Evolutionary conservation across 495 filamentous ascomycete genomes (phyloP), one percentile per base, ranked within the genome.

Genomic region (Glarea lozoyensis): DNA sequence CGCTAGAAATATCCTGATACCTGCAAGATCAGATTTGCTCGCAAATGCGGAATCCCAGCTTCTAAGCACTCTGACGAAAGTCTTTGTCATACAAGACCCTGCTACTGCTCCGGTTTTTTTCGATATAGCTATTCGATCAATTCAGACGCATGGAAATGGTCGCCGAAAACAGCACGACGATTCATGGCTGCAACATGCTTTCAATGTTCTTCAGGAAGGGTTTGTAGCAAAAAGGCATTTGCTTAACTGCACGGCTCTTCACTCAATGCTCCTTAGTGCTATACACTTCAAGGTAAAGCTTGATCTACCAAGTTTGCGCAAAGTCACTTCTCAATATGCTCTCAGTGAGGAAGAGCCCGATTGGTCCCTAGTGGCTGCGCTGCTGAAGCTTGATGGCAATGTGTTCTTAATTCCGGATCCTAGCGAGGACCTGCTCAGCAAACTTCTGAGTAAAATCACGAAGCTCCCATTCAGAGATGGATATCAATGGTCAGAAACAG

Each of bases 1-100:
- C 40, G 72, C 76, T n/a, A 69, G 72, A 20, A 80, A 87, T 63
- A 66, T 93, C 22, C 68, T 93, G 15, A 60, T 81, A 2, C 86
- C 85, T 3, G 74, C 78, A 22, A 77, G 78, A 37, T 58, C 67
- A 3, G 63, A 65, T 2, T 37, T 42, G 10, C n/a, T 29, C 4
- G 39, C 19, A 10, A 37, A 56, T 23, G 2, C 21, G 5, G 45
- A 53, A 11, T 52, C 46, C 6, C 43, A 42, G 12, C 27, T 83
- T 78, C 54, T 62, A 68, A 31, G 70, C 56, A 53, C 63, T 45
- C n/a, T 59, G 41, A 63, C 59, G 22, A 42, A 58, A 38, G 52
- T 65, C 7, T 52, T 62, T 3, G 61, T 62, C 7, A 59, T 60
- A 11, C 25, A 52, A n/a, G 38, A 58, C 23, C 20, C 43, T 19